Conservation (phyloP, 768 basidiomycete genomes). For the Psilocybe cubensis region DNA sequence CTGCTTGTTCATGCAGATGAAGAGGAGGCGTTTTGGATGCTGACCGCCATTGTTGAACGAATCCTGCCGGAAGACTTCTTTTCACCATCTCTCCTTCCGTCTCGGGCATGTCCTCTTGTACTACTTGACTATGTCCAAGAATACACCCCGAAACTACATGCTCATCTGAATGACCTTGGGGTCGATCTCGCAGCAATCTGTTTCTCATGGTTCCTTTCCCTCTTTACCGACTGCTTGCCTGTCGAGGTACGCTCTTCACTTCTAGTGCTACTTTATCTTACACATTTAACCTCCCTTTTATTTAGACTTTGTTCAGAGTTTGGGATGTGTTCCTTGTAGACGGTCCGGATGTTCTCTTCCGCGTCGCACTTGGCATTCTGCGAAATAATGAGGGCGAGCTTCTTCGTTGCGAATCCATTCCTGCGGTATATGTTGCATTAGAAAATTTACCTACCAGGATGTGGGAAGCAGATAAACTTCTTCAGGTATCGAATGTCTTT, state of each 20-base stretch:
- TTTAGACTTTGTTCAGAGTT: constrained; percentile 87
- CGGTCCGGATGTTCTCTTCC: constrained; percentile 88
- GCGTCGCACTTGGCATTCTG: constrained; percentile 87
- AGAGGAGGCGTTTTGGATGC: constrained; percentile 97
- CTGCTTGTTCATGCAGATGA: constrained; percentile 93
- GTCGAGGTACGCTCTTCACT: constrained; percentile 70
- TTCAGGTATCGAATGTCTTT: constrained; percentile 61
- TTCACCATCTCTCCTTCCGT: constrained; percentile 88
- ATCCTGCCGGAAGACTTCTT: constrained; percentile 94
- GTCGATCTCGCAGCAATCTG: constrained; percentile 94
- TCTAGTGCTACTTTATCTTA: background rate
- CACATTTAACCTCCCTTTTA: background rate
- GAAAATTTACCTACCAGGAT: constrained; percentile 90
- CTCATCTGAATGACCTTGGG: constrained; percentile 77
- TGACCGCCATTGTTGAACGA: constrained; percentile 85
- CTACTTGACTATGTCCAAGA: constrained; percentile 88
- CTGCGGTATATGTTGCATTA: constrained; percentile 87
- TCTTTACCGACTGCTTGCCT: constrained; percentile 95
- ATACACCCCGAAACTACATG: constrained; percentile 70
- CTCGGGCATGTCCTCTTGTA: constrained; percentile 91
- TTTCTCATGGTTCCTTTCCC: constrained; percentile 97
- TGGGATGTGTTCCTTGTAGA: constrained; percentile 97
- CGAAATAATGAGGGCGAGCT: constrained; percentile 85
- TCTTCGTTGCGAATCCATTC: constrained; percentile 80
- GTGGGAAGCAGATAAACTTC: constrained; percentile 91